Evolutionary conservation across 1,139 yeast species (phyloP).

Genomic region (Scheffersomyces lignicola): DNA sequence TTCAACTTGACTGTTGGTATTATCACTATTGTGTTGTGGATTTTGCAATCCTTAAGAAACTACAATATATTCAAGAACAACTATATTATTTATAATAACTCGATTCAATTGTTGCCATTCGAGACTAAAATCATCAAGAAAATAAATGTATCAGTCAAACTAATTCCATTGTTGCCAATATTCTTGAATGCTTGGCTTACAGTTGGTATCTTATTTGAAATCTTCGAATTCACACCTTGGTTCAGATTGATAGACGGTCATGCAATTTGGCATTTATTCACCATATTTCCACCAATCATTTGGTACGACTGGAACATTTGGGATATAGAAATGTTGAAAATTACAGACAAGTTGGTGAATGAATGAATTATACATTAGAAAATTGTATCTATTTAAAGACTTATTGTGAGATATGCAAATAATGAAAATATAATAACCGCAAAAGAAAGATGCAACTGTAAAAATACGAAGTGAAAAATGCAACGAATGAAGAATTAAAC

Average conservation of each 20-base stretch:
- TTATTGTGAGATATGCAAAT: neutral
- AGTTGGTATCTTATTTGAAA: conserved; percentile 37
- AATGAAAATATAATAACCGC: neutral
- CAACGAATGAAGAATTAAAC: neutral
- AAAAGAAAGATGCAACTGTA: neutral
- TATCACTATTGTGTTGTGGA: conserved; percentile 34
- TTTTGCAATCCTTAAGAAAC: conserved; percentile 28
- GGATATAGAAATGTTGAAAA: conserved; percentile 42
- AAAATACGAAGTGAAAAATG: neutral
- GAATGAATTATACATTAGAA: neutral
- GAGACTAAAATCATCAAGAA: conserved; percentile 39
- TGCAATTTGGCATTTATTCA: conserved; percentile 45
- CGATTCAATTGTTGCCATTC: conserved; percentile 40
- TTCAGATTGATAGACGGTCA: conserved; percentile 40
- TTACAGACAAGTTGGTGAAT: conserved; percentile 10
- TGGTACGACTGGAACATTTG: conserved; percentile 55
- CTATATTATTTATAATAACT: conserved; percentile 30
- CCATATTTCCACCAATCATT: conserved; percentile 42
- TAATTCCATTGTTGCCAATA: conserved; percentile 40
- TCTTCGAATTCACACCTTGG: conserved; percentile 39
- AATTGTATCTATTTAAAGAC: neutral
- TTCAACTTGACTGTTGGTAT: conserved; percentile 38
- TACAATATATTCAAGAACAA: conserved; percentile 20
- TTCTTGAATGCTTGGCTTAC: conserved; percentile 35
- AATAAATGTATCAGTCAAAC: conserved; percentile 27